Evolutionary conservation across 2,329 filamentous ascomycete genomes (phyloP), one percentile per base, ranked within the genome.

Genomic region (Xylaria sp.): DNA sequence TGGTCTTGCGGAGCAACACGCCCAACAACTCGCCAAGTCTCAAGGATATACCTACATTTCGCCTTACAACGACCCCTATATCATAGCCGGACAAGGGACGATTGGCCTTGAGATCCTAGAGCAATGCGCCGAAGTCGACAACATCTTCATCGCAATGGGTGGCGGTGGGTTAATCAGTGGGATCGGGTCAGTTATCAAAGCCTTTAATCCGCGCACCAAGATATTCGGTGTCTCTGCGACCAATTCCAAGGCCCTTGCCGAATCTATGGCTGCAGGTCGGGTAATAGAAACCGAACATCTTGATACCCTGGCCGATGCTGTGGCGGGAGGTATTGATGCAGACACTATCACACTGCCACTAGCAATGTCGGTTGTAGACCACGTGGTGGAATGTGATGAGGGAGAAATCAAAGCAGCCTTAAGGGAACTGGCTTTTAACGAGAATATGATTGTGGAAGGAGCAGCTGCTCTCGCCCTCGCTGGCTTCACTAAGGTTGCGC

Each of bases 381-480:
- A 61, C 3, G 45, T 61, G 27, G 21, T 61, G n/a, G 58, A 61
- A 53, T 61, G 58, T 14, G 47, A 21, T 8, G 58, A 61, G 21
- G 48, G 24, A 45, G 58, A 61, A 3, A 61, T 61, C 32, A 53
- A 51, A 32, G 14, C 7, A 14, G 58, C 58, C 14, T 53, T 61
- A 9, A 39, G 8, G 27, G 34, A 27, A 30, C 58, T 61, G 6
- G 58, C 58, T 42, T 53, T 53, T 27, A 30, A 61, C 9, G 58
- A 61, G 58, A 61, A 61, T 45, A 12, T 61, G 58, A 53, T 61
- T 27, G 58, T 61, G 5, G 58, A 61, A 19, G 58, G 58, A n/a
- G n/a, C 58, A 6, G 58, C 58, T 30, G 58, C 58, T 45, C 58
- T 61, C 17, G 32, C 58, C 21, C 24, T 61, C 4, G 58, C 58